phyloP scores from a whole-genome alignment of 768 basidiomycete species.

The Kwoniella pini region DNA sequence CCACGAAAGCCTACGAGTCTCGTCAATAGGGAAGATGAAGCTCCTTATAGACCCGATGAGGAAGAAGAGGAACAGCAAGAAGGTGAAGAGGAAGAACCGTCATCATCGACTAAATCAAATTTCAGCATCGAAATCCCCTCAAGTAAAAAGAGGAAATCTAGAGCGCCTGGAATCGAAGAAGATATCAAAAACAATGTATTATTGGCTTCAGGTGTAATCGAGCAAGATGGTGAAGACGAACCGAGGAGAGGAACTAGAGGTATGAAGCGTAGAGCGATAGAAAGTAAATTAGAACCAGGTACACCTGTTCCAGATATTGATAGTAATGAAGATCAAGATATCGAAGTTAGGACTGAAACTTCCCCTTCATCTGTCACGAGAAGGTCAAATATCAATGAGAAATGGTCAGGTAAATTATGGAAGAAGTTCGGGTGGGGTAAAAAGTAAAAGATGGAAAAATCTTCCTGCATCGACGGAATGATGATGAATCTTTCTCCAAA shows the following conservation, averaged over 20 bases:
- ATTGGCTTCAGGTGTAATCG: no score
- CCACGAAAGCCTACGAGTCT: conserved; percentile 2
- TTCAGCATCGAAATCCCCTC: conserved; percentile 15
- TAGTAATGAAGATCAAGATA: conserved; percentile 61
- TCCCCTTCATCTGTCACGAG: not conserved
- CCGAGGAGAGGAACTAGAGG: conserved; percentile 20
- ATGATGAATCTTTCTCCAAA: no score
- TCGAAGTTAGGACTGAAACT: conserved; percentile 68
- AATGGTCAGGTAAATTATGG: conserved; percentile 10
- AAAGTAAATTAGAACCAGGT: conserved; percentile 11
- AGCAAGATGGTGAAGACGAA: not conserved
- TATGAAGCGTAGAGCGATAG: conserved; percentile 26
- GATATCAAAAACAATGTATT: no score
- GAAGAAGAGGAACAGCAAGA: conserved; percentile 15
- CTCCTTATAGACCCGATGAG: conserved; percentile 13
- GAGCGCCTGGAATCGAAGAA: not conserved
- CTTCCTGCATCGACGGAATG: no score
- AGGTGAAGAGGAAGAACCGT: not conserved
- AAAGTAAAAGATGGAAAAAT: not conserved
- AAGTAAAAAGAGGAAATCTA: conserved; percentile 12
- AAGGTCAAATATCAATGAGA: not conserved
- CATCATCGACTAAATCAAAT: not conserved
- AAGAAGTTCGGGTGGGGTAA: conserved; percentile 12
- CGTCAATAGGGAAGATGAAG: conserved; percentile 13
- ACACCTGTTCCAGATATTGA: conserved; percentile 8